These are phyloP conservation scores for Decorospora gaudefroyi DNA, from an alignment of 2,329 filamentous ascomycete species.

Conservation along the genomic window DNA sequence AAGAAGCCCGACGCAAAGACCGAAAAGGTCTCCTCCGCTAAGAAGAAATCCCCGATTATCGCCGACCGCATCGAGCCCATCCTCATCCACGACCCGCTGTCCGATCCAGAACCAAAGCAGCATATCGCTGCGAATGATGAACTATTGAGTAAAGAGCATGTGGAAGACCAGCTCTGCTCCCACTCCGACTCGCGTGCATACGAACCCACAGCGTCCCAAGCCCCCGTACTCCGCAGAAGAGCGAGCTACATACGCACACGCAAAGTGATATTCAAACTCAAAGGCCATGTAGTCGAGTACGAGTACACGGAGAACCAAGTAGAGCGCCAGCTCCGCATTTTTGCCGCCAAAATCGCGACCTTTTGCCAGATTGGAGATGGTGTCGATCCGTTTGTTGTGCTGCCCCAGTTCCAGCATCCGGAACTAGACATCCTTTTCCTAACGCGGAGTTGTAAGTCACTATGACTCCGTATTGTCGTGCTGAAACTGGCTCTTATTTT, in stretches of 20 bases:
- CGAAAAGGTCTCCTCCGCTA: neutral
- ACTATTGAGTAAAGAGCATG: no score
- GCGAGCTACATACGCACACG: neutral
- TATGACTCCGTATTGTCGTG: no score
- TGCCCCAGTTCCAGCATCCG: conserved; percentile 27
- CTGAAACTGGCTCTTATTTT: no score
- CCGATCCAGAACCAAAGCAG: no score
- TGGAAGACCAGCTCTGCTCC: no score
- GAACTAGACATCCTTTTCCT: conserved; percentile 25
- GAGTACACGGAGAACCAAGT: conserved; percentile 11
- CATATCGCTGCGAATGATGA: no score
- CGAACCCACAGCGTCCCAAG: neutral
- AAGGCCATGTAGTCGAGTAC: neutral
- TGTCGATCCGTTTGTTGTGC: conserved; percentile 28
- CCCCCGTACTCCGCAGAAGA: neutral
- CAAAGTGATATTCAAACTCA: neutral
- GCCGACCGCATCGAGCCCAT: neutral
- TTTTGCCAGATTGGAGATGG: conserved; percentile 22
- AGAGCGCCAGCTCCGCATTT: conserved; percentile 17
- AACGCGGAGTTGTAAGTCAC: conserved; percentile 25
- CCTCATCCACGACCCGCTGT: no score
- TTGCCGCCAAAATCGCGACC: conserved; percentile 20
- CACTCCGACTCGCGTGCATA: no score
- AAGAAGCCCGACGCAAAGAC: neutral
- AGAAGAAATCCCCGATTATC: neutral